A percentile compares a stretch with the other conserved stretches of the same genome.
Conservation (phyloP, 2,329 filamentous ascomycete genomes). For the Penicillium sp. region DNA sequence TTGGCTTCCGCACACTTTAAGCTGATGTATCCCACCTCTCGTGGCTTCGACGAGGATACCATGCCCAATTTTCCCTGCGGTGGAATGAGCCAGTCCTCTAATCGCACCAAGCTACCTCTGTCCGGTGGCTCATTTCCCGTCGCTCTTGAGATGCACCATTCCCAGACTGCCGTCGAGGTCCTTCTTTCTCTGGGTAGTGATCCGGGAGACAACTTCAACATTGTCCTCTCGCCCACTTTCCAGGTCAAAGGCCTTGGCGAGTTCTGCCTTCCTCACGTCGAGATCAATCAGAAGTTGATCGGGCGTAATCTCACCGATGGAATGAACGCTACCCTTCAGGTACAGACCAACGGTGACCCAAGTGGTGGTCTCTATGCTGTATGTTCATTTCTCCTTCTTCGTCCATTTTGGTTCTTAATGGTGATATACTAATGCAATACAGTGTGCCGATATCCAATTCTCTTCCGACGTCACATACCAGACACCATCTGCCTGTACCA, state of each 20-base stretch:
- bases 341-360: constrained; percentile 62
- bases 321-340: constrained; percentile 65
- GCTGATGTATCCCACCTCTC: constrained; percentile 53
- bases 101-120: constrained; percentile 52
- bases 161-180: constrained; percentile 53
- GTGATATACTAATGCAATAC: not conserved
- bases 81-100: constrained; percentile 46
- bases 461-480: constrained; percentile 50
- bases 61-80: constrained; percentile 53
- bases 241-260: constrained; percentile 61
- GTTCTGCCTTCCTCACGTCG: constrained; percentile 65
- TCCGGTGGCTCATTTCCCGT: constrained; percentile 50
- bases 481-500: constrained; percentile 55
- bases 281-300: constrained; percentile 30
- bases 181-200: constrained; percentile 55
- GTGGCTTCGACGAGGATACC: constrained; percentile 51
- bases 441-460: constrained; percentile 76
- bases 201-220: constrained; percentile 64
- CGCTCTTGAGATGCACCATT: constrained; percentile 54
- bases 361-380: constrained; percentile 67
- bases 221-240: constrained; percentile 63
- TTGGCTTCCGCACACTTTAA: constrained; percentile 57
- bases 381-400: constrained; percentile 26
- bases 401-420: not conserved
- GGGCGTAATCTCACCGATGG: constrained; percentile 58